Percentiles rank a stretch among this genome's conserved stretches.
These are phyloP conservation scores for Pyrenochaeta sp. DNA, from an alignment of 2,329 filamentous ascomycete genomes.

Conservation along the genomic window DNA sequence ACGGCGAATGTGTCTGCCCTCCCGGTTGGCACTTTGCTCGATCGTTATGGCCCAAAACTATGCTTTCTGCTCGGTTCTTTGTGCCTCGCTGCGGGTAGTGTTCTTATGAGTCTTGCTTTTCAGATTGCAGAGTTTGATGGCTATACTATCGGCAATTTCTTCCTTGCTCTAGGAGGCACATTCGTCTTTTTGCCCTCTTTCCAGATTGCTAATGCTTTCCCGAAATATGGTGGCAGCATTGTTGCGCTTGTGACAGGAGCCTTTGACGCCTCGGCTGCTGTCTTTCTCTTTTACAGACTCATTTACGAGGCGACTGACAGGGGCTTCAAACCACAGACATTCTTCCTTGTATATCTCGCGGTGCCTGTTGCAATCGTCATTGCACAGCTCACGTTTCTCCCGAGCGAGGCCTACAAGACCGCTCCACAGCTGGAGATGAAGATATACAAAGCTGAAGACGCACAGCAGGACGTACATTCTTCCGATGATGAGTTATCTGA, in stretches of 20 bases:
- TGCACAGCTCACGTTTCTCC: conserved; percentile 76
- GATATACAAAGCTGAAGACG: conserved; percentile 42
- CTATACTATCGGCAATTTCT: conserved; percentile 76
- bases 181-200: conserved; percentile 86
- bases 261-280: conserved; percentile 81
- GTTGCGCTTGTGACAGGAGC: conserved; percentile 81
- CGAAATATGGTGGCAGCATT: conserved; percentile 78
- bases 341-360: conserved; percentile 76
- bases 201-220: conserved; percentile 85
- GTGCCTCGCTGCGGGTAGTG: conserved; percentile 44
- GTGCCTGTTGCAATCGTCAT: conserved; percentile 73
- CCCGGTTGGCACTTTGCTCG: conserved; percentile 47
- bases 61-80: conserved; percentile 44
- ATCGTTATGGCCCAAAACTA: conserved; percentile 47
- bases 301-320: conserved; percentile 68
- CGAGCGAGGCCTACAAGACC: conserved; percentile 80
- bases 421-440: conserved; percentile 46
- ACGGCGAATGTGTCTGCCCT: conserved; percentile 51
- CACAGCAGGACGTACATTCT: conserved; percentile 57
- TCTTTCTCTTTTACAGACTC: conserved; percentile 79
- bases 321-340: conserved; percentile 68
- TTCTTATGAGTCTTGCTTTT: conserved; percentile 50
- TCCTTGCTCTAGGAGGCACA: conserved; percentile 79
- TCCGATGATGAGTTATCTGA: conserved; percentile 64
- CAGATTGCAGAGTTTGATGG: conserved; percentile 48